Base-by-base conservation (phyloP, 257 asterid species). In the Mentha longifolia region DNA sequence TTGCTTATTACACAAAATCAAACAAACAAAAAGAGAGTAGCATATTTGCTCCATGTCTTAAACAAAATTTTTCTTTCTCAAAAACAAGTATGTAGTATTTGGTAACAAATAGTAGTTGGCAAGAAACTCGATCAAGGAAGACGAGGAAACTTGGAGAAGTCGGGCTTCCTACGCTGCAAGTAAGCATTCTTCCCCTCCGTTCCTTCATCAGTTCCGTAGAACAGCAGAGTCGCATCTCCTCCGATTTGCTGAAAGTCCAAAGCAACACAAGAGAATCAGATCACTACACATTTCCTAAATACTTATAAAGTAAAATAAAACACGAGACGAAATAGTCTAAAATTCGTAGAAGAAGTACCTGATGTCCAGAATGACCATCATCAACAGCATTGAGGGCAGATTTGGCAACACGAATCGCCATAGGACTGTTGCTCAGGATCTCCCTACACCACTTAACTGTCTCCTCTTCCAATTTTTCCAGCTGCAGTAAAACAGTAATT, bases 151-250 rank as follows among this genome's bases (percentile, higher is more conserved):
- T 83, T 87, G 4, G 96, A 84, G 87, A 93, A 93, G 75, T 93
- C 96, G 0, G 98, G 97, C 35, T 79, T 81, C 56, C 92, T 77
- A 11, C 82, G 89, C 31, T 88, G 73, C 63, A 87, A 62, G 71
- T 88, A 93, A 19, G 98, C 92, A n/a, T 79, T 85, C 76, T 89
- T 93, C 63, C 98, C 98, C 80, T 88, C 98, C 1, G 79, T 81
- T 2, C 96, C 98, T 81, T 93, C 98, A 75, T 90, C 97, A 0
- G 97, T 88, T 71, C 97, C 98, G 43, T 93, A 93, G 58, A 90
- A 93, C 33, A 93, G 65, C 33, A 93, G 91, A 0, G 97, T 93
- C 2, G 97, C 95, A 73, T 93, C 95, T 64, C 98, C 98, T 16
- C 80, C 97, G 31, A 93, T 87, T 25, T 85, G 96, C 96, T 91